Conservation (phyloP, 1,284 basidiomycete species). For the Nidula niveotomentosa region DNA sequence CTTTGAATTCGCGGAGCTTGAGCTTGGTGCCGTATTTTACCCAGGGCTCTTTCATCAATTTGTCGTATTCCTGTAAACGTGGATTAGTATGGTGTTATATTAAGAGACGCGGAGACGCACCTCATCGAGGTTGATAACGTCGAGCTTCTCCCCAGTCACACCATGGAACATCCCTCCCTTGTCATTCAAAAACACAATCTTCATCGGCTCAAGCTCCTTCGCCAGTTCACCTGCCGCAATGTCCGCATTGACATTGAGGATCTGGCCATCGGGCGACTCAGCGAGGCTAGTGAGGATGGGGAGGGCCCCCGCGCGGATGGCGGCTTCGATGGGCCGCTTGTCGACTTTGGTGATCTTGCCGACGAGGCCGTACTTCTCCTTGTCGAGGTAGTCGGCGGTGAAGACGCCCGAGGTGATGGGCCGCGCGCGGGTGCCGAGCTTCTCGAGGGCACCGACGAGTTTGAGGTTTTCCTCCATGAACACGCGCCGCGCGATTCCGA, state of each 20-base stretch:
- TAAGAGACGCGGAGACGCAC: slow-evolving; percentile 34
- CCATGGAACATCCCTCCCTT: slow-evolving; percentile 99
- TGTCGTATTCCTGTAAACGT: slow-evolving; percentile 82
- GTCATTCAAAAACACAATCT: slow-evolving; percentile 98
- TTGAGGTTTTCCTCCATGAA: slow-evolving; percentile 96
- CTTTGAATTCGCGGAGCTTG: slow-evolving; percentile 99
- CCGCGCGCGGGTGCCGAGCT: slow-evolving; percentile 90
- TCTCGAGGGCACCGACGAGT: slow-evolving; percentile 88
- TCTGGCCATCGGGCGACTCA: slow-evolving; percentile 90
- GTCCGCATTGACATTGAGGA: slow-evolving; percentile 96
- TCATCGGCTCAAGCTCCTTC: slow-evolving; percentile 97
- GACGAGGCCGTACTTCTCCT: slow-evolving; percentile 92
- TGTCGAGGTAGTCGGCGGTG: slow-evolving; percentile 92
- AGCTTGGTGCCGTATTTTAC: slow-evolving; percentile 99
- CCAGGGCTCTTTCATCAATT: slow-evolving; percentile 99
- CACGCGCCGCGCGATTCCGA: slow-evolving; percentile 90
- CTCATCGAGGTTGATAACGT: slow-evolving; percentile 98
- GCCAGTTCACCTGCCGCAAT: slow-evolving; percentile 95
- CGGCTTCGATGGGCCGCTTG: slow-evolving; percentile 92
- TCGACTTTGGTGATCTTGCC: slow-evolving; percentile 92
- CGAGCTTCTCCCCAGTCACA: slow-evolving; percentile 91
- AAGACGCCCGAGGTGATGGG: slow-evolving; percentile 97
- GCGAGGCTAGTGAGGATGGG: slow-evolving; percentile 93
- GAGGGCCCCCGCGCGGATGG: slow-evolving; percentile 90
- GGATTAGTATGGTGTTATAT: slow-evolving; percentile 1